These are phyloP conservation scores for Ustilago curta DNA, from an alignment of 1,284 basidiomycete species.

Conservation along the genomic window DNA sequence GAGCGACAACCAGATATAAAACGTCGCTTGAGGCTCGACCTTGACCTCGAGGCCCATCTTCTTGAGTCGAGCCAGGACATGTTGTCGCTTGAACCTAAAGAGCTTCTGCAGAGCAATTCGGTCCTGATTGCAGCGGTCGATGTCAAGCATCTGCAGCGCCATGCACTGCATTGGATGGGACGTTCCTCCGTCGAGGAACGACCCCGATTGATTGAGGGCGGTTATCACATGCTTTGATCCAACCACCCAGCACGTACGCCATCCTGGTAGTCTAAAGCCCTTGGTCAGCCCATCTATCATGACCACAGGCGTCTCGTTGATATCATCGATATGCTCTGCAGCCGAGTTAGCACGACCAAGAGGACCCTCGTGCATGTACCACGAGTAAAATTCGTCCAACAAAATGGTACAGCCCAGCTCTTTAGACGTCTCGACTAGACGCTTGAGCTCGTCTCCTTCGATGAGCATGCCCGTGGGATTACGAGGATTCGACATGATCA, in stretches of 20 bases:
- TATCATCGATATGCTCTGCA: constrained; percentile 84
- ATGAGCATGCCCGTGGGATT: constrained; percentile 86
- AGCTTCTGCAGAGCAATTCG: constrained; percentile 75
- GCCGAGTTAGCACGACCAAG: constrained; percentile 86
- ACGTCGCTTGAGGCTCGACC: constrained; percentile 72
- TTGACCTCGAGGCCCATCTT: constrained; percentile 72
- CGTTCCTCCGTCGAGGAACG: constrained; percentile 59
- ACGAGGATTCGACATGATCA: constrained; percentile 89
- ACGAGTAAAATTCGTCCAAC: constrained; percentile 91
- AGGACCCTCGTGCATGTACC: constrained; percentile 81
- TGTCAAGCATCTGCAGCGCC: constrained; percentile 59
- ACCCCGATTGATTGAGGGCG: constrained; percentile 56
- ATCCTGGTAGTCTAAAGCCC: constrained; percentile 72
- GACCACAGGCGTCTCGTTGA: constrained; percentile 82
- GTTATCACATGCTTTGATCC: constrained; percentile 70
- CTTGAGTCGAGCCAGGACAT: constrained; percentile 84
- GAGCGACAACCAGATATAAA: constrained; percentile 88
- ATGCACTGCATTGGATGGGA: constrained; percentile 60
- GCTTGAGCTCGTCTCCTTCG: constrained; percentile 80
- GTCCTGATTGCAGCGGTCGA: constrained; percentile 77
- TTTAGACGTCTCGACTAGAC: constrained; percentile 79
- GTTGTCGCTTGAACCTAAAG: constrained; percentile 90
- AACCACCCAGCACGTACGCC: constrained; percentile 86
- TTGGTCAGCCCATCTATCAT: constrained; percentile 94
- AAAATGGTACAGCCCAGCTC: constrained; percentile 81